Percentiles rank a stretch among this genome's conserved stretches.
These are phyloP conservation scores for Lactarius trivialis DNA, from an alignment of 768 basidiomycete genomes.

Conservation along the genomic window DNA sequence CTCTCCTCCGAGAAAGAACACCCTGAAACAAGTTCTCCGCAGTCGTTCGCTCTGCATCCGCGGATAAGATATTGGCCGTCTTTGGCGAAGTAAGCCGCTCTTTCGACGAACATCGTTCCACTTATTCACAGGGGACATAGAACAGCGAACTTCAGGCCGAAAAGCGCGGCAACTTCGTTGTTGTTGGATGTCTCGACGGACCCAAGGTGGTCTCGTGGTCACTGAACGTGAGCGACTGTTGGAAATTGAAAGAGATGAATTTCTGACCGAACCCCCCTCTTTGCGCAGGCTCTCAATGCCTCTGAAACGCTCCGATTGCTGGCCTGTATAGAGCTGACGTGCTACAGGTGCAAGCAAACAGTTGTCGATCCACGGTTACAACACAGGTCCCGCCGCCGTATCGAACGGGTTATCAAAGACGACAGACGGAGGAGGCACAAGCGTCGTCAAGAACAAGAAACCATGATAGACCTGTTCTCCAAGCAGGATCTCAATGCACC, in stretches of 20 bases:
- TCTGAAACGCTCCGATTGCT: slow-evolving; percentile 76
- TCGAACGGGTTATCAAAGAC: slow-evolving; percentile 79
- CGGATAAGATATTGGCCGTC: slow-evolving; percentile 60
- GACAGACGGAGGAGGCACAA: slow-evolving; percentile 76
- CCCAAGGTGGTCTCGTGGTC: slow-evolving; percentile 78
- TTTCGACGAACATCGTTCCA: slow-evolving; percentile 10
- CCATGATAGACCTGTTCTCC: slow-evolving; percentile 75
- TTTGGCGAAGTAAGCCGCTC: slow-evolving; percentile 57
- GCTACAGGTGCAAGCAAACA: slow-evolving; percentile 67
- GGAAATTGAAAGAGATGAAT: not conserved
- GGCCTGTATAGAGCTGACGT: slow-evolving; percentile 80
- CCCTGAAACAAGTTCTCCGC: not conserved
- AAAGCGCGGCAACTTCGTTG: slow-evolving; percentile 82
- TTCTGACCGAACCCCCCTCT: not conserved
- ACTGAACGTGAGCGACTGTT: slow-evolving; percentile 52
- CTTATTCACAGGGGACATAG: slow-evolving; percentile 31
- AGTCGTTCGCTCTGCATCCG: slow-evolving; percentile 61
- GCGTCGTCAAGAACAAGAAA: slow-evolving; percentile 77
- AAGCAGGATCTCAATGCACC: slow-evolving; percentile 37
- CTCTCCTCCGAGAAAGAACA: not conserved
- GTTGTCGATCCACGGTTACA: slow-evolving; percentile 62
- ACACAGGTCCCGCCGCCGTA: slow-evolving; percentile 56
- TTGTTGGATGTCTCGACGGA: slow-evolving; percentile 73
- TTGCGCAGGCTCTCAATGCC: slow-evolving; percentile 64
- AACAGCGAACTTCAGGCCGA: slow-evolving; percentile 72